Base-by-base conservation (phyloP, 2,329 filamentous ascomycete species). In the Ilyonectria sp. region DNA sequence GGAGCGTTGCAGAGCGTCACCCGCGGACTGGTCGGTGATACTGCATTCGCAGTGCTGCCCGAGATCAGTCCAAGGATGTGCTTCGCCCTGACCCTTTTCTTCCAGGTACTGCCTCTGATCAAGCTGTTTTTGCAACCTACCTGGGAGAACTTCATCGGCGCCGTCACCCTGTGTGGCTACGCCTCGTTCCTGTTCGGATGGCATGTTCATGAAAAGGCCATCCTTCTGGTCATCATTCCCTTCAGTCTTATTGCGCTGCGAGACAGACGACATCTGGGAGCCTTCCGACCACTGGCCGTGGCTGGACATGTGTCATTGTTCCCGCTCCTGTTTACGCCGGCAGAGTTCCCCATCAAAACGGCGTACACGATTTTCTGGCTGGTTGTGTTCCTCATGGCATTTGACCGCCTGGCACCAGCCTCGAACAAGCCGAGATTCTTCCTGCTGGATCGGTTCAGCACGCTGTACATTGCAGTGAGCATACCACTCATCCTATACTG, bases 151-250 rank as follows among this genome's bases (percentile, higher is more conserved):
- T 98, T 99, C 78, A 88, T 98, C 47, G 94, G 94, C 4, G 92
- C 94, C 0, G 89, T 97, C 50, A 98, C 95, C 0, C 89, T 98
- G 17, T 98, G 96, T 77, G 96, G 94, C 65, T 99, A 98, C 78
- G 93, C 95, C 0, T 98, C 95, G 0, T 99, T 99, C 83, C 87
- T 99, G 10, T 98, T 98, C 75, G 95, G 96, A 63, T 99, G 95
- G 94, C 96, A 99, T 78, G 96, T 99, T 9, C 96, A 99, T 76
- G 96, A 99, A 79, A 99, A 99, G 82, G 96, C 96, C 1, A 93
- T 99, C 64, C 87, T 99, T 23, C 89, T 98, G 21, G 92, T 98
- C 77, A 94, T 99, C 72, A 93, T 98, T 55, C 96, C 96, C 0
- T 98, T 98, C 85, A 97, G 93, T 74, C 87, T 99, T 68, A 92